Base-by-base conservation (phyloP, 371 early-diverging fungal genomes). In the Syncephalis fuscata region DNA sequence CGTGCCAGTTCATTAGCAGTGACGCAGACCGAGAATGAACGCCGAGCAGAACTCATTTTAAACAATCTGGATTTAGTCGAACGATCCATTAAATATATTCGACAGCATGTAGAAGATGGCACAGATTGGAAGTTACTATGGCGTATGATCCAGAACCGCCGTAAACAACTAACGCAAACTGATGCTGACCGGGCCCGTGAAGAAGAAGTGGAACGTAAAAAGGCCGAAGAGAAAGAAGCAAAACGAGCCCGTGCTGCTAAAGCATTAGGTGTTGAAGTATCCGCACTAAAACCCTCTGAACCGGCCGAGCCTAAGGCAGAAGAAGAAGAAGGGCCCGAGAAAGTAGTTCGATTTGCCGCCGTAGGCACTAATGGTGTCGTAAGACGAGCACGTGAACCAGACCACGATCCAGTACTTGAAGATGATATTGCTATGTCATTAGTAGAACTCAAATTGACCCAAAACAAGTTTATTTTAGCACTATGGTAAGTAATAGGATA, bases 91-190 rank as follows among this genome's bases (percentile, higher is more conserved):
- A 60, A 74, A 39, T 80, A 91, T 37, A 76, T 94, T 48, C 76
- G 90, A 11, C 77, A 77, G 55, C 85, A 87, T 26, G 70, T 96
- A 4, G 92, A 89, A 9, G 73, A 80, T 24, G 92, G 90, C 7
- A 89, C 95, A 82, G 94, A 92, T 63, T 98, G 98, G 98, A 71
- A 69, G 49, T 94, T 95, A 57, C 62, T 98, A 1, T 76, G 79
- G 41, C 84, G 85, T 51, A 63, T 92, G 20, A 80, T 98, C 1
- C 61, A 70, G 36, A 86, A 88, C 38, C 92, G 95, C 57, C 73
- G 76, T 61, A 32, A 32, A 32, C 32, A 32, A 32, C 32, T 32
- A 4, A 32, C 32, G 32, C 32, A 32, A 32, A 32, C 32, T 4
- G 32, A 32, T 32, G 32, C 32, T 11, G 32, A 32, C 11, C 32